A percentile compares a stretch with the other conserved stretches of the same genome.
These are phyloP conservation scores for Gynochthodes officinalis DNA, from an alignment of 257 asterid genomes.

Conservation along the genomic window DNA sequence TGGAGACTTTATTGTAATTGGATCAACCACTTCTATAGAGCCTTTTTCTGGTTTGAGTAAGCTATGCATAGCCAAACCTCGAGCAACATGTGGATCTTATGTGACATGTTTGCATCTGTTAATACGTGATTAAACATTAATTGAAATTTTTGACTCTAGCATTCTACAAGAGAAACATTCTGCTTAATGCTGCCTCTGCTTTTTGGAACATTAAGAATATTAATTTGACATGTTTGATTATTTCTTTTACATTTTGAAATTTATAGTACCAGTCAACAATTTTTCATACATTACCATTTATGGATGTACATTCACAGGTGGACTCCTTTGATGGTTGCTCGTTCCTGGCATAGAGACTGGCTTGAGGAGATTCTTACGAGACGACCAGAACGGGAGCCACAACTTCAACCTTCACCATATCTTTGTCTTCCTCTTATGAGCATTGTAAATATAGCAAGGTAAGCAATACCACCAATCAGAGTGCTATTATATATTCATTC, in stretches of 20 bases:
- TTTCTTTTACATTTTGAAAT: background rate
- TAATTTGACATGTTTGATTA: background rate
- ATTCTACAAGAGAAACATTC: background rate
- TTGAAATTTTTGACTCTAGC: background rate
- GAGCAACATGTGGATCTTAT: background rate
- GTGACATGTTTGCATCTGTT: background rate
- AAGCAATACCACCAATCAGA: background rate
- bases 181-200: conserved; percentile 9
- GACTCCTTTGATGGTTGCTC: conserved; percentile 87
- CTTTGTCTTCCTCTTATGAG: conserved; percentile 84
- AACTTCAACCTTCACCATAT: conserved; percentile 53
- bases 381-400: conserved; percentile 44
- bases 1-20: background rate
- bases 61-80: background rate
- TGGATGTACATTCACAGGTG: conserved; percentile 43
- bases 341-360: conserved; percentile 79
- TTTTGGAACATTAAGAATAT: background rate
- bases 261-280: background rate
- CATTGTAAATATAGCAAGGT: conserved; percentile 77
- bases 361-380: conserved; percentile 60
- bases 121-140: background rate
- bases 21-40: background rate
- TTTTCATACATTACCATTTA: conserved; percentile 9
- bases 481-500: background rate
- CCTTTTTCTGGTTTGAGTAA: background rate